Evolutionary conservation across 2,329 filamentous ascomycete species (phyloP), one percentile per base, ranked within the genome.

Genomic region (Parasarocladium wereldwijsianum): DNA sequence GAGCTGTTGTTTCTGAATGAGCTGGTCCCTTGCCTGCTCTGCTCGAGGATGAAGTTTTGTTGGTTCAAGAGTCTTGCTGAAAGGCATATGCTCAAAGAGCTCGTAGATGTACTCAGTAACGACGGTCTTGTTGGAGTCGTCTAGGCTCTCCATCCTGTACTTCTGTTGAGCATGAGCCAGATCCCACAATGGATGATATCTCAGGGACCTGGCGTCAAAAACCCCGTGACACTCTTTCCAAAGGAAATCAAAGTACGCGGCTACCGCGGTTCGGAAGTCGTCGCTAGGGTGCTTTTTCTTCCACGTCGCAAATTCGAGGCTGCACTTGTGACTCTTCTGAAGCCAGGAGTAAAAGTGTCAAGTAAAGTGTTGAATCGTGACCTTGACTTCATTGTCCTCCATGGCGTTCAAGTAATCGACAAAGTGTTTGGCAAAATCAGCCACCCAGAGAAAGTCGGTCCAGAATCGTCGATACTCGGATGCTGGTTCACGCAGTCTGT

Each of bases 31-130:
- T n/a, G n/a, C n/a, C n/a, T n/a, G n/a, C n/a, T n/a, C n/a, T n/a
- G n/a, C n/a, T n/a, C n/a, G n/a, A n/a, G n/a, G n/a, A n/a, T n/a
- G n/a, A n/a, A n/a, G n/a, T n/a, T n/a, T n/a, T n/a, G n/a, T n/a
- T n/a, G n/a, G n/a, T n/a, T n/a, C 50, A 5, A 83, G 53, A 3
- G 64, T 52, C 3, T 57, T 45, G 1, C 59, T 67, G 40, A 76
- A 79, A 4, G 64, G 64, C 46, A 83, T 63, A 13, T 75, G 52
- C 3, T 59, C 55, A 38, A 90, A 90, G 32, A 68, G 68, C 3
- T 67, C 43, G 35, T 70, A 64, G 0, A 79, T 66, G 33, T 77
- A 81, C 0, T 75, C 69, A 0, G 83, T 87, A 0, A 86, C 76
- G 0, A 81, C 51, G 0, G 82, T 87, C 4, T 45, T 36, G 12